These are phyloP conservation scores for Cyberlindnera euphorbiae DNA, from an alignment of 805 yeast genomes.

Conservation along the genomic window DNA sequence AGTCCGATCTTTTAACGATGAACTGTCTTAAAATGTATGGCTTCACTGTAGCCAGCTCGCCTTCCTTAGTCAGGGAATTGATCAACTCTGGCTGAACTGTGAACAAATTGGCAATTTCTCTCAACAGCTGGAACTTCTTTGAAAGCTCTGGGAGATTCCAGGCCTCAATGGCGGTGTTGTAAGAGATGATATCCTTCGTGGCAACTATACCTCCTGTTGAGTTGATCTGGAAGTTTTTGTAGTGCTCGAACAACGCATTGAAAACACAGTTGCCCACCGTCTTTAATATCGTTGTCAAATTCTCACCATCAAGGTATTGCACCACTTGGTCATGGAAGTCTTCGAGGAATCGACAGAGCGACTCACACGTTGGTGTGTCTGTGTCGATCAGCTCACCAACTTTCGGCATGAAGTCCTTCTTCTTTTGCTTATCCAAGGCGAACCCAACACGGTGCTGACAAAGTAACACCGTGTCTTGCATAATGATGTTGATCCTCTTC, in stretches of 20 bases:
- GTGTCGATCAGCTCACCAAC: constrained; percentile 38
- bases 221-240: constrained; percentile 68
- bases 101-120: constrained; percentile 80
- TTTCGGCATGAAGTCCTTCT: constrained; percentile 61
- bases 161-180: constrained; percentile 60
- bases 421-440: constrained; percentile 61
- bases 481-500: constrained; percentile 55
- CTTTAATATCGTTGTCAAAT: constrained; percentile 45
- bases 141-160: constrained; percentile 62
- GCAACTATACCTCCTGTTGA: constrained; percentile 79
- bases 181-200: constrained; percentile 77
- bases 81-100: constrained; percentile 80
- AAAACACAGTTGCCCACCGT: constrained; percentile 58
- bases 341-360: constrained; percentile 49
- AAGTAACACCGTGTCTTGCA: constrained; percentile 53
- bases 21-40: constrained; percentile 60
- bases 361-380: constrained; percentile 69
- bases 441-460: constrained; percentile 45
- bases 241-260: constrained; percentile 60
- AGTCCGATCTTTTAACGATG: constrained; percentile 66
- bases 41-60: constrained; percentile 64
- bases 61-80: constrained; percentile 75
- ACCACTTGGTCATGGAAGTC: constrained; percentile 37
- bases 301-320: constrained; percentile 37
- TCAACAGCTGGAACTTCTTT: constrained; percentile 61